Evolutionary conservation across 768 basidiomycete genomes (phyloP), one percentile per base, ranked within the genome.

Genomic region (Psilocybe azurescens): DNA sequence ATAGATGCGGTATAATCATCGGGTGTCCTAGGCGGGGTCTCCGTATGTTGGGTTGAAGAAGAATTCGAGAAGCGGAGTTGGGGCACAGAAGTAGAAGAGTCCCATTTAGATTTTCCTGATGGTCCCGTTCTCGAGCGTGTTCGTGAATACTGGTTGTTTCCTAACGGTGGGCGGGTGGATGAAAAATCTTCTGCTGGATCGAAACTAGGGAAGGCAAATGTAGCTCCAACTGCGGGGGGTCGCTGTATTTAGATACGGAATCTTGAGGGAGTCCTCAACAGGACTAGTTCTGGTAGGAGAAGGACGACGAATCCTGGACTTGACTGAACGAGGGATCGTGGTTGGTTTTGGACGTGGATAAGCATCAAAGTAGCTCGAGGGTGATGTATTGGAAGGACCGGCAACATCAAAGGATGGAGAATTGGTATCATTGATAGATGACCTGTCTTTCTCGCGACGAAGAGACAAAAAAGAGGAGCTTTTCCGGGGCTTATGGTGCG

Each of bases 21-120:
- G 2, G 90, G 91, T 0, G 91, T 93, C 63, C 85, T 86, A 32
- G 90, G 91, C 49, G 89, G 86, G 1, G 89, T 89, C 67, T 89
- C 91, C 4, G 84, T 81, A n/a, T 87, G 82, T 52, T 86, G 81
- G 32, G 87, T 87, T 0, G 89, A 91, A 2, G 89, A 81, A 18
- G 81, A 86, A 54, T 85, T 86, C 52, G 91, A 93, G 72, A 86
- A 83, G 63, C 86, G 82, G 59, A 86, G 76, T 67, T 84, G 77
- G 50, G 87, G 82, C 65, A 83, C 77, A 55, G 81, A 67, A 55
- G 79, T 67, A 36, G 69, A 38, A 16, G 80, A 75, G 60, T 79
- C 74, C 81, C 84, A 83, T 63, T 76, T 78, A 29, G 77, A 73
- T 60, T 73, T 77, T 5, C 74, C 74, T 10, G 87, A 87, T 29